Evolutionary conservation across 441 rosid species (phyloP).

Genomic region (Kokia cookei): DNA sequence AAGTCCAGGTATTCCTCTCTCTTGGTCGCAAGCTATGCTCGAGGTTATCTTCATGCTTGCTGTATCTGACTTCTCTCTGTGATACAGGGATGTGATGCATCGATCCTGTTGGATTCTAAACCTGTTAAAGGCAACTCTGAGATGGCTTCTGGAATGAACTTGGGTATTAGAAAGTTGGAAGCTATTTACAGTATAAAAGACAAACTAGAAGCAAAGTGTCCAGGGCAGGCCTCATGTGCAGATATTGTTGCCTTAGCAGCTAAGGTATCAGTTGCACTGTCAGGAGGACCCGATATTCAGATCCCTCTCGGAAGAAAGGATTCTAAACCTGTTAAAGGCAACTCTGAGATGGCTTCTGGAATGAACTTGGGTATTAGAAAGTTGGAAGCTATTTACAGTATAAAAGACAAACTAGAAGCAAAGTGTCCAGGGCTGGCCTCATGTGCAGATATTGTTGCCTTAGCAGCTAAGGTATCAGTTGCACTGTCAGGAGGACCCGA

Average conservation of each 20-base stretch:
- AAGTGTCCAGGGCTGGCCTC: constrained; percentile 26
- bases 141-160: constrained; percentile 19
- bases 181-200: constrained; percentile 16
- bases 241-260: constrained; percentile 32
- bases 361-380: constrained; percentile 26
- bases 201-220: constrained; percentile 14
- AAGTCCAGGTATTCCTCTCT: constrained; percentile 21
- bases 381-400: constrained; percentile 11
- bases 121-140: constrained; percentile 22
- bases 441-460: constrained; percentile 31
- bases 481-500: constrained; percentile 29
- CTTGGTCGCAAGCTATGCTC: no score
- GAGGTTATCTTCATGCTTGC: neutral
- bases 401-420: constrained; percentile 13
- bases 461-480: constrained; percentile 27
- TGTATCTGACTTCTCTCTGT: neutral
- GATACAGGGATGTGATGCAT: constrained; percentile 32
- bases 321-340: constrained; percentile 15
- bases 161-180: constrained; percentile 22
- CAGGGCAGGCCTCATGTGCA: constrained; percentile 28
- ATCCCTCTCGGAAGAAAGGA: constrained; percentile 30
- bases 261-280: constrained; percentile 20
- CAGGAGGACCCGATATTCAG: constrained; percentile 29
- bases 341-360: constrained; percentile 20
- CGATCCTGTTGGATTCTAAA: constrained; percentile 21